Evolutionary conservation across 306 rosid genomes (phyloP).

Genomic region (Ceratonia siliqua): DNA sequence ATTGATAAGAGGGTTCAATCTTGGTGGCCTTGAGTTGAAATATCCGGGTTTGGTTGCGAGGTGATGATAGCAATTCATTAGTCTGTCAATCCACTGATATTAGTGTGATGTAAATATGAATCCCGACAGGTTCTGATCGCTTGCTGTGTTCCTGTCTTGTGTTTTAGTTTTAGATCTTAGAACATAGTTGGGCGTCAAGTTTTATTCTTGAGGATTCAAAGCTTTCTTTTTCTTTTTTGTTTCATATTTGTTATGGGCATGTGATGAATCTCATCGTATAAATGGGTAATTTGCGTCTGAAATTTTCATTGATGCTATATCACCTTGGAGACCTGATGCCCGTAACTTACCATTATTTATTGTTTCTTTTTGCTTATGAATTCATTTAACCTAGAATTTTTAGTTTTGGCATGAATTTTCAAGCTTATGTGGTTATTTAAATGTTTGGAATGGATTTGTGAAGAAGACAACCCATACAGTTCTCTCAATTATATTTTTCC

Average conservation of each 20-base stretch:
- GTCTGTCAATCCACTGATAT: constrained; percentile 87
- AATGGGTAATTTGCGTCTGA: constrained; percentile 63
- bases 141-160: not conserved
- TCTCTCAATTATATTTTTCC: no score
- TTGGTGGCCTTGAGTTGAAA: not conserved
- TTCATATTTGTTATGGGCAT: constrained; percentile 6
- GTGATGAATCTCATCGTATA: constrained; percentile 34
- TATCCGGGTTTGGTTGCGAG: constrained; percentile 37
- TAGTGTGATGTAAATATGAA: constrained; percentile 67
- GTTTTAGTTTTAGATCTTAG: not conserved
- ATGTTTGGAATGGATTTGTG: no score
- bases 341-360: not conserved
- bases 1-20: not conserved
- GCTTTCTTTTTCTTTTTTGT: not conserved
- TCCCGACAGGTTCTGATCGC: constrained; percentile 99
- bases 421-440: no score
- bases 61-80: constrained; percentile 67
- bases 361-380: not conserved
- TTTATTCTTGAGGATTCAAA: not conserved
- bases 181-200: not conserved
- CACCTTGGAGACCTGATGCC: constrained; percentile 57
- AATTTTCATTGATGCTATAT: constrained; percentile 43
- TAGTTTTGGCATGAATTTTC: no score
- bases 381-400: not conserved
- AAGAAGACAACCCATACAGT: no score